Evolutionary conservation across 2,329 filamentous ascomycete genomes (phyloP).

Genomic region (Ceratocystis colombiana): DNA sequence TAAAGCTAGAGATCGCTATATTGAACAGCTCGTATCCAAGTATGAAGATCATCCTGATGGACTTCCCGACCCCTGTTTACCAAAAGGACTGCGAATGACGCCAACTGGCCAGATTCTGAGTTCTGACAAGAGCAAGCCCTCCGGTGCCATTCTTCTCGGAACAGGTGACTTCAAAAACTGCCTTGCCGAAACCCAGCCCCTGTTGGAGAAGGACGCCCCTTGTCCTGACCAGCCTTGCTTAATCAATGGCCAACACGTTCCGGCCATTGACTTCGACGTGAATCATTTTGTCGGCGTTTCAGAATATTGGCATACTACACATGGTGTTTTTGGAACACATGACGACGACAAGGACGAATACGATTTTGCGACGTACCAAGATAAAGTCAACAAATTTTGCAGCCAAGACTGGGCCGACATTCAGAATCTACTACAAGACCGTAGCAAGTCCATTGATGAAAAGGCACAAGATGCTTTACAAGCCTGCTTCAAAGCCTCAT

Average conservation of each 20-base stretch:
- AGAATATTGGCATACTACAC: conserved; percentile 97
- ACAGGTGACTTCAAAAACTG: conserved; percentile 85
- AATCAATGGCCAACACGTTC: conserved; percentile 82
- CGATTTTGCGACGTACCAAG: conserved; percentile 67
- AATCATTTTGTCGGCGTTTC: conserved; percentile 98
- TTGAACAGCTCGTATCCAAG: conserved; percentile 62
- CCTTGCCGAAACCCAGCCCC: conserved; percentile 66
- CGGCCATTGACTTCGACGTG: conserved; percentile 90
- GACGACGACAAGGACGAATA: conserved; percentile 56
- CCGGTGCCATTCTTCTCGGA: conserved; percentile 53
- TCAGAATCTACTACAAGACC: conserved; percentile 49
- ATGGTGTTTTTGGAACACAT: conserved; percentile 61
- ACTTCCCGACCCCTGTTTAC: conserved; percentile 83
- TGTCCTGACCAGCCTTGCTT: conserved; percentile 79
- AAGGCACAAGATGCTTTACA: conserved; percentile 71
- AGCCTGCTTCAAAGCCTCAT: conserved; percentile 95
- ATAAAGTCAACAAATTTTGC: conserved; percentile 76
- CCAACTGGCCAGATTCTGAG: conserved; percentile 53
- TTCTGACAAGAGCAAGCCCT: conserved; percentile 31
- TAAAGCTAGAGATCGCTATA: conserved; percentile 73
- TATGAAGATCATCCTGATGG: conserved; percentile 53
- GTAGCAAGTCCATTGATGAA: conserved; percentile 65
- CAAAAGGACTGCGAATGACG: conserved; percentile 62
- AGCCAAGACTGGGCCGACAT: conserved; percentile 72
- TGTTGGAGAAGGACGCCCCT: conserved; percentile 79